Evolutionary conservation across 495 filamentous ascomycete genomes (phyloP).

Genomic region (Tuber brumale): DNA sequence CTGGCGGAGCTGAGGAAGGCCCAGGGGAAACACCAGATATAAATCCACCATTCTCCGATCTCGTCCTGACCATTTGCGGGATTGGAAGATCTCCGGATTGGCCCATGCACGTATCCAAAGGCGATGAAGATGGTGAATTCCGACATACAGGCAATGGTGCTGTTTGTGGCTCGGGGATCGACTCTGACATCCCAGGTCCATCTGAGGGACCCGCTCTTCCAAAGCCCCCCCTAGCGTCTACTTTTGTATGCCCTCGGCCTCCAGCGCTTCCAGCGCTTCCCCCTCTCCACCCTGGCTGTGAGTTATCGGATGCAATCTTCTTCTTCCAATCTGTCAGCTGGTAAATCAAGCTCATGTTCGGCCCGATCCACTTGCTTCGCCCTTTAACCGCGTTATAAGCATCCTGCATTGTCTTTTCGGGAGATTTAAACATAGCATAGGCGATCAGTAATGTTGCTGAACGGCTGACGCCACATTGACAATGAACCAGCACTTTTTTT

Average conservation of each 20-base stretch:
- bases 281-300: conserved; percentile 31
- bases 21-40: conserved; percentile 38
- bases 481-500: conserved; percentile 88
- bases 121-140: conserved; percentile 31
- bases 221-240: conserved; percentile 34
- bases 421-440: conserved; percentile 90
- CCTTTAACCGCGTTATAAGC: conserved; percentile 86
- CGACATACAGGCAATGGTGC: conserved; percentile 39
- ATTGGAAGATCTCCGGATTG: conserved; percentile 31
- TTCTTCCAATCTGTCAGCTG: conserved; percentile 88
- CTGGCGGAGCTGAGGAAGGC: conserved; percentile 40
- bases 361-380: conserved; percentile 90
- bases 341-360: conserved; percentile 98
- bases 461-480: conserved; percentile 89
- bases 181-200: conserved; percentile 32
- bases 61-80: conserved; percentile 39
- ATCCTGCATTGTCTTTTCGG: conserved; percentile 77
- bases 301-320: conserved; percentile 51
- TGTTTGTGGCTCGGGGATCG: conserved; percentile 40
- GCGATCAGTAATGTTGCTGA: conserved; percentile 96
- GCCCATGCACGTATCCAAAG: conserved; percentile 12
- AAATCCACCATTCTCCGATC: conserved; percentile 40
- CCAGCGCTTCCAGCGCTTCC: conserved; percentile 27
- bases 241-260: conserved; percentile 27
- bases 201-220: conserved; percentile 37